Evolutionary conservation across 169 alveolate species (phyloP), one percentile per base, ranked within the genome.

Genomic region (Cryptosporidium viatorum): DNA sequence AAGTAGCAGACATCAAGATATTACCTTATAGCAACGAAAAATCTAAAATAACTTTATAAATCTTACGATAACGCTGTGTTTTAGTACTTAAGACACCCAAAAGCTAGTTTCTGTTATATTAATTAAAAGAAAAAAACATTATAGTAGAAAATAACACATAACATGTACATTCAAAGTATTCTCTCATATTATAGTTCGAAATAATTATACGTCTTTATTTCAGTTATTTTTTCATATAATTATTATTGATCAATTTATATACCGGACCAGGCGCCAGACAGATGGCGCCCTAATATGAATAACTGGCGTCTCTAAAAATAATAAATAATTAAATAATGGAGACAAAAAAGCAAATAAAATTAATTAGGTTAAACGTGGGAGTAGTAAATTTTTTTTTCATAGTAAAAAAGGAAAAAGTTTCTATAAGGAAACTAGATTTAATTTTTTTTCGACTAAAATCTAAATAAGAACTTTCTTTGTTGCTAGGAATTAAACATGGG

Each of bases 401-500:
- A 41, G 29, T 41, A 10, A 18, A 48, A n/a, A 5, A 50, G 85
- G 3, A 50, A 23, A 23, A 29, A 37, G 71, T 73, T 73, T 52
- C 37, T 55, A 10, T 23, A 50, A 39, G 39, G 85, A 29, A 51
- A 50, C 60, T 51, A 31, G 48, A 71, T 69, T 31, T 48, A 16
- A 51, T 31, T 73, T 73, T 73, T 60, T 41, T 41, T 60, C 71
- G 29, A 35, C 71, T 33, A 31, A 33, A 65, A 51, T 37, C 29
- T 65, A 39, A 65, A 14, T 65, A 65, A 65, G 14, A 29, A 65
- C 18, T 65, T 31, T 73, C 26, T 37, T 55, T 39, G 80, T 80
- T 80, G 60, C 74, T 65, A 80, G 75, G 74, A 59, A 48, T 43
- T 60, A 31, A 65, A 80, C 26, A 67, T 94, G 98, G 98, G 97